Conservation (phyloP, 257 asterid genomes). For the Anisodus acutangulus region DNA sequence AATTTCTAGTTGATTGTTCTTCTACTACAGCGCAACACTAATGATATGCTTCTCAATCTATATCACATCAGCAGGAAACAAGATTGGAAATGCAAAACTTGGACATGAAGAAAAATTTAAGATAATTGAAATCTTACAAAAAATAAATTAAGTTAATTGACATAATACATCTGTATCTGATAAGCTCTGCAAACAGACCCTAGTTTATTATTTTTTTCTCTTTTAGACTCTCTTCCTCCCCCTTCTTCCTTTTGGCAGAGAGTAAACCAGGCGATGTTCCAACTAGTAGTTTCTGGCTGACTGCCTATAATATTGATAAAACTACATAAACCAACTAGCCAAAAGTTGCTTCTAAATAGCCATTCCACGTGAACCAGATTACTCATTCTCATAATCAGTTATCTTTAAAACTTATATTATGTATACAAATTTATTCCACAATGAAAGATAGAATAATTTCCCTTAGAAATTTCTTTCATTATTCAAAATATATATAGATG, state of each 20-base stretch:
- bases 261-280: neutral
- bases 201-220: neutral
- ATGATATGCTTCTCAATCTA: conserved; percentile 7
- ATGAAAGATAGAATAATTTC: no score
- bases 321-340: neutral
- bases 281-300: neutral
- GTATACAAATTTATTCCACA: neutral
- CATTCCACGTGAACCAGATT: neutral
- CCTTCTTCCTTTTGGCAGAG: conserved; percentile 3
- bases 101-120: neutral
- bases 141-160: neutral
- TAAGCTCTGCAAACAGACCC: neutral
- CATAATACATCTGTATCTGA: neutral
- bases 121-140: neutral
- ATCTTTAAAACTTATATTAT: neutral
- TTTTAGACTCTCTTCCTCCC: conserved; percentile 1
- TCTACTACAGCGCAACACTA: neutral
- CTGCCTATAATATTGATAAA: neutral
- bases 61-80: neutral
- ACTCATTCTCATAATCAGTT: neutral
- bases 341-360: neutral
- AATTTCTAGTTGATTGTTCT: neutral
- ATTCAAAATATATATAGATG: no score
- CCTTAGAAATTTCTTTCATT: no score
- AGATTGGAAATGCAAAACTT: neutral